Evolutionary conservation across 164 flowering plant genomes (phyloP).

Genomic region (Santalum album): DNA sequence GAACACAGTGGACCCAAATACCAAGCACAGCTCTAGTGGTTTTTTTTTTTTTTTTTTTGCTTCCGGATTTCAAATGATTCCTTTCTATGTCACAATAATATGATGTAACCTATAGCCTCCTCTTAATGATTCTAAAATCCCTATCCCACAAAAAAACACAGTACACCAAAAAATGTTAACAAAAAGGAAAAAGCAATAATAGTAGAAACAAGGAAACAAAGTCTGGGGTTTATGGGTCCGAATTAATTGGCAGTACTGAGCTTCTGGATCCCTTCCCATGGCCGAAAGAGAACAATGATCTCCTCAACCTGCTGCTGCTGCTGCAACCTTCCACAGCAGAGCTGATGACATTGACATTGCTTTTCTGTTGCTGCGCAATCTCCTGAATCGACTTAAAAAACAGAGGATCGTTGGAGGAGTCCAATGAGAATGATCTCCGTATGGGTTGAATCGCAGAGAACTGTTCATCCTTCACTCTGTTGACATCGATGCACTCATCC

Average conservation of each 20-base stretch:
- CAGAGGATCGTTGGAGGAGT: conserved; percentile 60
- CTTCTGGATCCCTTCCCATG: conserved; percentile 54
- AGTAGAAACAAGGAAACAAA: background rate
- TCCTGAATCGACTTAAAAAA: conserved; percentile 57
- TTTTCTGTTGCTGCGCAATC: conserved; percentile 33
- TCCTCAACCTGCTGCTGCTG: conserved; percentile 35
- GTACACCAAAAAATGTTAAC: background rate
- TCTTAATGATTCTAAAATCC: conserved; percentile 1
- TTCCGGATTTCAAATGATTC: conserved; percentile 1
- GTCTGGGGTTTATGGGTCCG: conserved; percentile 21
- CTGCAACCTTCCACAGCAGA: conserved; percentile 32
- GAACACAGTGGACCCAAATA: background rate
- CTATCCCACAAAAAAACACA: conserved; percentile 3
- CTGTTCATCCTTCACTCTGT: conserved; percentile 49
- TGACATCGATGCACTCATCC: conserved; percentile 64
- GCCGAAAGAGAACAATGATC: conserved; percentile 72
- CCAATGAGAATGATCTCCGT: conserved; percentile 87
- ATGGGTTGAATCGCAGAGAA: conserved; percentile 51
- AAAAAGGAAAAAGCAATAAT: background rate
- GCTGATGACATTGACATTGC: conserved; percentile 17
- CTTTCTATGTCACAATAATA: background rate
- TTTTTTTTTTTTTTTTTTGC: background rate
- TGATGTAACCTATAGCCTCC: conserved; percentile 10
- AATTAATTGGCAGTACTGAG: conserved; percentile 52
- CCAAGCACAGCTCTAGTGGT: background rate